Evolutionary conservation across 2,329 filamentous ascomycete species (phyloP), one percentile per base, ranked within the genome.

Genomic region (Pseudodiploospora longispora): DNA sequence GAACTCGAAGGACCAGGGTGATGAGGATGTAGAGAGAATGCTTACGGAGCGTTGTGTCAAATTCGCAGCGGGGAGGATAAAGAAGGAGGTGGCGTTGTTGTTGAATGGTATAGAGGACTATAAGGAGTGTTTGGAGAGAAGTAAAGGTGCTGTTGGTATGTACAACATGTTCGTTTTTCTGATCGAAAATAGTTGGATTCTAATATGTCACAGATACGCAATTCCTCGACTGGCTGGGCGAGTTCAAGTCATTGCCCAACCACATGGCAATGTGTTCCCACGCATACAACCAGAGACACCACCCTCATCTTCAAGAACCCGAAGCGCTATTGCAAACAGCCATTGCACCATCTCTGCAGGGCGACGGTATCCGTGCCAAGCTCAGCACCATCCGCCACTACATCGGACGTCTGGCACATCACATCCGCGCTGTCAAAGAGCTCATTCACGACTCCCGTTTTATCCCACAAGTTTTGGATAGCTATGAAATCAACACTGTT

Each of bases 361-460:
- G 29, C 31, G 7, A 9, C 10, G 42, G n/a, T 30, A 10, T 8
- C 29, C 30, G 36, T 30, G 49, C 6, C 3, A 34, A n/a, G 28
- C 49, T 7, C 54, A 52, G 28, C 4, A 35, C 39, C 3, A 56
- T 65, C 5, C 55, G 57, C 4, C 73, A 76, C 50, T 59, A 61
- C 31, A 52, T 76, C 6, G 70, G 72, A 3, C 61, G 71, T 1
- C 52, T 77, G 2, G 66, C 65, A n/a, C 55, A 68, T 27, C 67
- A 68, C 41, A 53, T 69, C 2, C 61, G 68, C 7, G 64, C 66
- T 1, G 55, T 62, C 0, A 57, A 59, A 4, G 49, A 63, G 6
- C 57, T 76, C 1, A 40, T 74, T 2, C 49, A 58, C 6, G 60
- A 66, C 41, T 53, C 58, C 2, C 39, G 38, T 3, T 46, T 48